Evolutionary conservation across 495 filamentous ascomycete species (phyloP), one percentile per base, ranked within the genome.

Genomic region (Lasiosphaeria miniovina): DNA sequence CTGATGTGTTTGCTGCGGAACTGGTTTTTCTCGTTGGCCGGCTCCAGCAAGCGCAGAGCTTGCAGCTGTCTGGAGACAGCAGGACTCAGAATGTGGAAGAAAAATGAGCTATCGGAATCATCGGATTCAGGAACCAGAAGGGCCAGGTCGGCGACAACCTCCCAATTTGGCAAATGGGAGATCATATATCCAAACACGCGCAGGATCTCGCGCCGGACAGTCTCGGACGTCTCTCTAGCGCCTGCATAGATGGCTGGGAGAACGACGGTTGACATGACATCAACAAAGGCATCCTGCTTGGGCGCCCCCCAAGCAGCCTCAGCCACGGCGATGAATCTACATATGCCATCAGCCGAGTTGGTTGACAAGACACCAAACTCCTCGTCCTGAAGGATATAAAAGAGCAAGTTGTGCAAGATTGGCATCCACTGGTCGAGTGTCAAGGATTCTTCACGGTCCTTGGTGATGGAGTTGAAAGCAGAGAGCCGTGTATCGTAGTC

Each of bases 341-440:
- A 89, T 46, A 99, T 69, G 3, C 84, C 82, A 62, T 90, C 88
- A 0, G 91, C 88, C 10, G 95, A 90, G 67, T 90, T 96, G 14
- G 77, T 74, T 4, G 90, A 86, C 59, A 96, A 74, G 35, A 96
- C 90, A 45, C 88, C 88, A 55, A 94, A 82, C 66, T 99, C 94
- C 53, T 97, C 91, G 46, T 88, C 86, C 65, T 95, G 88, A 65
- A 84, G 88, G 64, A 96, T 86, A 66, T 87, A 93, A 74, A 85
- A 97, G 3, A 96, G 79, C 81, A 96, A 86, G 67, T 98, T 98
- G 74, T 88, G 88, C 3, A 98, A 69, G 36, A 98, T 76, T n/a
- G 95, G 93, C 58, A 84, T 81, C 95, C 94, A 99, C 66, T 96
- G 88, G 60, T 83, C 84, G n/a, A 86, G 70, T 4, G 80, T 88